Percentiles rank a stretch among this genome's conserved stretches.
phyloP scores from a whole-genome alignment of 768 basidiomycete species.

The Rhizopogon rudus region DNA sequence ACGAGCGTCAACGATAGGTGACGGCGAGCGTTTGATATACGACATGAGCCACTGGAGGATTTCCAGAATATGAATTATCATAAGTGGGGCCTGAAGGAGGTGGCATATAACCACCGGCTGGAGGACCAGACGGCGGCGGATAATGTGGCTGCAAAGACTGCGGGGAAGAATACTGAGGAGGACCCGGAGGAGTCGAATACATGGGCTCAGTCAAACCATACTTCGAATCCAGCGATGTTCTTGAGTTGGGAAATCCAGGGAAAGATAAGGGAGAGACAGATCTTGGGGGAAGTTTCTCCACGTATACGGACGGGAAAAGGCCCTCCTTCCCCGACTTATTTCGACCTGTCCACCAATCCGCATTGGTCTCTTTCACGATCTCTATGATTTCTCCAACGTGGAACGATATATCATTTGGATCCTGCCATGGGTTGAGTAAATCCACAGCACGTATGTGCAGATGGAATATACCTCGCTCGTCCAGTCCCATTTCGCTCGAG shows the following conservation, averaged over 20 bases:
- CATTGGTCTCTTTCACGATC: slow-evolving; percentile 76
- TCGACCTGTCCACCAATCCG: slow-evolving; percentile 88
- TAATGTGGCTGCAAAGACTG: slow-evolving; percentile 1
- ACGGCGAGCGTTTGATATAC: too few relatives aligned
- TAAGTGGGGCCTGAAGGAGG: slow-evolving; percentile 12
- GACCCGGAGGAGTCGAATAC: slow-evolving; percentile 2
- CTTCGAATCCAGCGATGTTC: slow-evolving; percentile 4
- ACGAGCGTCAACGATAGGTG: too few relatives aligned
- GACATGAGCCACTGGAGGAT: slow-evolving; percentile 31
- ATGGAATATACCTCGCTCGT: slow-evolving; percentile 19
- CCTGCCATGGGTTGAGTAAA: slow-evolving; percentile 35
- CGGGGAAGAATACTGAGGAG: slow-evolving; percentile 6
- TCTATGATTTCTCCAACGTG: slow-evolving; percentile 72
- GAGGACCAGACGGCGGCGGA: slow-evolving; percentile 6
- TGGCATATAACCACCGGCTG: slow-evolving; percentile 6
- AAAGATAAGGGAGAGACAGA: slow-evolving; percentile 17
- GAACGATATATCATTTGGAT: slow-evolving; percentile 76
- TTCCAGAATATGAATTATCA: slow-evolving; percentile 12
- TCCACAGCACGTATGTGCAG: neutral
- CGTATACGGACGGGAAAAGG: slow-evolving; percentile 75
- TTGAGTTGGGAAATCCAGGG: slow-evolving; percentile 17
- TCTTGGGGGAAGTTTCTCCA: slow-evolving; percentile 42
- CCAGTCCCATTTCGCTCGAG: slow-evolving; percentile 26
- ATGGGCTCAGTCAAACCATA: slow-evolving; percentile 8
- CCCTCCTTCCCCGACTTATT: slow-evolving; percentile 55